These are phyloP conservation scores for Aspergillus ustus DNA, from an alignment of 2,329 filamentous ascomycete species.

Conservation along the genomic window DNA sequence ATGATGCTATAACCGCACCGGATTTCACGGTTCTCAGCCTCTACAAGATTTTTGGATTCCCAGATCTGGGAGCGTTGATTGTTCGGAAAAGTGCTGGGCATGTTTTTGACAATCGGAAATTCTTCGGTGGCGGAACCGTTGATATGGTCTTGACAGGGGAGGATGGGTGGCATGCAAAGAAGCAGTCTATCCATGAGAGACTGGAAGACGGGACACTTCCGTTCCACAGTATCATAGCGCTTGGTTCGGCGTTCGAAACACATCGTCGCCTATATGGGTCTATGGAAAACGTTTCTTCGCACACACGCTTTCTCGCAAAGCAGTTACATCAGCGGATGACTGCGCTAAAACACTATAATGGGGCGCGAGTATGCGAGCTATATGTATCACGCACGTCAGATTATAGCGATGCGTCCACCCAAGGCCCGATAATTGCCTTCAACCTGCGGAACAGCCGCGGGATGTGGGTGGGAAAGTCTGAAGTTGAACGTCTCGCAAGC, in stretches of 20 bases:
- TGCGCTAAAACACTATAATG: constrained; percentile 71
- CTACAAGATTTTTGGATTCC: constrained; percentile 98
- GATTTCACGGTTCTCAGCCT: constrained; percentile 89
- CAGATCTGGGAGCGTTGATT: constrained; percentile 83
- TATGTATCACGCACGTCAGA: constrained; percentile 56
- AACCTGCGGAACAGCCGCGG: constrained; percentile 74
- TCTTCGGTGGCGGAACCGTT: constrained; percentile 94
- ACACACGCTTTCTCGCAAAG: constrained; percentile 69
- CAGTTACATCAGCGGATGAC: constrained; percentile 64
- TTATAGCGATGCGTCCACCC: constrained; percentile 51
- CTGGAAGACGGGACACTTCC: constrained; percentile 92
- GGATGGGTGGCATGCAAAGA: constrained; percentile 82
- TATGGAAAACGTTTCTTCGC: constrained; percentile 70
- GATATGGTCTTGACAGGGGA: constrained; percentile 82
- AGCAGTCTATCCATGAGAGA: constrained; percentile 74
- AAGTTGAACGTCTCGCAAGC: constrained; percentile 84
- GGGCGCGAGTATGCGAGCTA: constrained; percentile 65
- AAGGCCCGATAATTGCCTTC: constrained; percentile 81
- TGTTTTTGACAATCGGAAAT: constrained; percentile 69
- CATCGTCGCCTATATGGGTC: constrained; percentile 73
- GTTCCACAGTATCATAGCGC: constrained; percentile 85
- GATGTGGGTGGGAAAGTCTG: constrained; percentile 77
- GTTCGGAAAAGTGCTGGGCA: constrained; percentile 72
- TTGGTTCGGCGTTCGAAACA: constrained; percentile 73
- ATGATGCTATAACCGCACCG: constrained; percentile 64